Conservation (phyloP, 2,329 filamentous ascomycete genomes). For the Byssoonygena ceratinophila region DNA sequence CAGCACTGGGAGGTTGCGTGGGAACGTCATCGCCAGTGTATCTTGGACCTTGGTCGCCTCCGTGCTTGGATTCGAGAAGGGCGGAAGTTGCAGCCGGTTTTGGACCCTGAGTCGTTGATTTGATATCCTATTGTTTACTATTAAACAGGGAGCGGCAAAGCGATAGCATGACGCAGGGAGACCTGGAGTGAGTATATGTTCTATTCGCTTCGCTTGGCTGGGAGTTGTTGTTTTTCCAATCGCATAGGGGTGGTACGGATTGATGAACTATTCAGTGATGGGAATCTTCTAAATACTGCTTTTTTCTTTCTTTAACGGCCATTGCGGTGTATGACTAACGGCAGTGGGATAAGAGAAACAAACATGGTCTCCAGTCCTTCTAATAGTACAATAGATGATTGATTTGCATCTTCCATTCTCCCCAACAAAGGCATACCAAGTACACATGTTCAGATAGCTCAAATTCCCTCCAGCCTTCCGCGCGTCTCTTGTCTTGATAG, state of each 20-base stretch:
- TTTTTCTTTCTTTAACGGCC: too few species aligned
- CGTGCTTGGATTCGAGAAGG: constrained; percentile 15
- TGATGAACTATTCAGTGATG: too few species aligned
- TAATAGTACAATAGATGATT: neutral
- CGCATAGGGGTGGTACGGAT: too few species aligned
- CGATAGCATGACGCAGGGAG: neutral
- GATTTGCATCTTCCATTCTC: too few species aligned
- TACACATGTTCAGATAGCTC: too few species aligned
- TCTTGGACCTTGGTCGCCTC: constrained; percentile 27
- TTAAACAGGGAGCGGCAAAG: neutral
- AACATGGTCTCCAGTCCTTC: neutral
- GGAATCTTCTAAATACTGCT: too few species aligned
- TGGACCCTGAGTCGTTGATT: neutral
- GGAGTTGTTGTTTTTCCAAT: too few species aligned
- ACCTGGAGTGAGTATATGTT: neutral
- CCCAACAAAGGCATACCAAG: too few species aligned
- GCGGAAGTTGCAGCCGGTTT: neutral
- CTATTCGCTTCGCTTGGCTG: too few species aligned
- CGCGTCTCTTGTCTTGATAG: too few species aligned
- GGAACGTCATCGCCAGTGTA: constrained; percentile 36
- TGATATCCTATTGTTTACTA: neutral
- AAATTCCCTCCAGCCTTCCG: too few species aligned
- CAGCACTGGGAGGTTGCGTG: constrained; percentile 41
- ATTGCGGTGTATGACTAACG: neutral
- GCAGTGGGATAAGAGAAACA: neutral